phyloP scores from a whole-genome alignment of 1,284 basidiomycete genomes.

The Athelia psychrophila region DNA sequence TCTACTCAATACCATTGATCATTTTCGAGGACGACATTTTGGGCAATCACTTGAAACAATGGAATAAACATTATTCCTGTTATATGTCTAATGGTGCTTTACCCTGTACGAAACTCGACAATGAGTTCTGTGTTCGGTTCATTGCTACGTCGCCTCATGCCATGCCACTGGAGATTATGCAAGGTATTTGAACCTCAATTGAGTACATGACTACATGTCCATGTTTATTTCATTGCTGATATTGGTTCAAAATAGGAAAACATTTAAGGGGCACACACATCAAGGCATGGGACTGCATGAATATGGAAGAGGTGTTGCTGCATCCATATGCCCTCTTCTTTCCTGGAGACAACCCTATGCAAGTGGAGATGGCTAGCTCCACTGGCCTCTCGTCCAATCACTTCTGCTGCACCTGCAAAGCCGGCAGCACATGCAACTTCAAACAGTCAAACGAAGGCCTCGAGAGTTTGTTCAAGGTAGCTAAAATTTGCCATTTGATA shows the following conservation, averaged over 20 bases:
- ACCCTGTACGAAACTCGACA: conserved; percentile 19
- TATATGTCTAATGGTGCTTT: conserved; percentile 24
- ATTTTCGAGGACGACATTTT: conserved; percentile 30
- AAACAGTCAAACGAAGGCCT: conserved; percentile 21
- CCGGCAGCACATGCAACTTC: conserved; percentile 18
- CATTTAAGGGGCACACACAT: conserved; percentile 7
- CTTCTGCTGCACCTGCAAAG: conserved; percentile 26
- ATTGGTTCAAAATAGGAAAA: not conserved
- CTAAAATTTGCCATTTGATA: not conserved
- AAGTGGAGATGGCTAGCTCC: conserved; percentile 28
- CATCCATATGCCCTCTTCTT: conserved; percentile 19
- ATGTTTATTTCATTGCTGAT: not conserved
- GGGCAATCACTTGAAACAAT: conserved; percentile 27
- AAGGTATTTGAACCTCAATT: conserved; percentile 19
- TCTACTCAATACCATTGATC: not conserved
- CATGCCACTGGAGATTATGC: conserved; percentile 23
- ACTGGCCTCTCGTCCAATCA: conserved; percentile 23
- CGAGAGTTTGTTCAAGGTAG: conserved; percentile 15
- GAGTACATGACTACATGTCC: conserved; percentile 13
- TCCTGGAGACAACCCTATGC: conserved; percentile 33
- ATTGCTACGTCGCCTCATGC: conserved; percentile 24
- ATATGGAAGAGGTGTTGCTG: conserved; percentile 19
- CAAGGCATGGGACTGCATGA: conserved; percentile 18
- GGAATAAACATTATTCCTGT: conserved; percentile 25
- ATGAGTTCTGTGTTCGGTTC: conserved; percentile 26